A percentile compares a stretch with the other conserved stretches of the same genome.
phyloP scores from a whole-genome alignment of 2,329 filamentous ascomycete species.

The Pestalotiopsis sp. region DNA sequence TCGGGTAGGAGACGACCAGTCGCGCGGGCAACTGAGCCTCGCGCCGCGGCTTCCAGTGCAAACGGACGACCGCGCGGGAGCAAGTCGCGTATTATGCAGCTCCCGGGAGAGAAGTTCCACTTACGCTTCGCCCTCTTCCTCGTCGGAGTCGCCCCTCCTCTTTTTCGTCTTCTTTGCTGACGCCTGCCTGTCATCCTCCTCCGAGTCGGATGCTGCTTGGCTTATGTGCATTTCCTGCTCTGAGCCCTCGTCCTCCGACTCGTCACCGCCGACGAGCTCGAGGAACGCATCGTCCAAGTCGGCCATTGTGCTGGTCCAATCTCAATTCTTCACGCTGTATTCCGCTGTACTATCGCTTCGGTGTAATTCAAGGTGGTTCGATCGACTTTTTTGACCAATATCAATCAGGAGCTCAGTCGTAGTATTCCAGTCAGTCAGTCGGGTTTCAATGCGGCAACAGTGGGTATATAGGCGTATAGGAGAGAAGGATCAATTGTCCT shows the following conservation, averaged over 20 bases:
- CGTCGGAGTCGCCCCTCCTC: constrained; percentile 62
- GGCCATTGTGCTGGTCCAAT: constrained; percentile 62
- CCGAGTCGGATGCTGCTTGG: constrained; percentile 58
- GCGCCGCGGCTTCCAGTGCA: not conserved
- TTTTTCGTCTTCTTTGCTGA: constrained; percentile 50
- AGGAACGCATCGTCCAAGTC: constrained; percentile 93
- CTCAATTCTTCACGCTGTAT: not conserved
- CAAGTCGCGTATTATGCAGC: constrained; percentile 9
- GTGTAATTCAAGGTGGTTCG: not conserved
- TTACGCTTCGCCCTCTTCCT: constrained; percentile 84
- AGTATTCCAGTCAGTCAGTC: no score
- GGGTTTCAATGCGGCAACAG: no score
- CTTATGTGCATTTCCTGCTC: constrained; percentile 54
- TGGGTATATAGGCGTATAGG: no score
- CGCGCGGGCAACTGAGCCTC: not conserved
- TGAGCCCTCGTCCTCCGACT: constrained; percentile 60
- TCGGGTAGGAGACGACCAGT: not conserved
- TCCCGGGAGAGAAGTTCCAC: constrained; percentile 36
- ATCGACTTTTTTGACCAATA: not conserved
- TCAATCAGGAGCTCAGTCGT: not conserved
- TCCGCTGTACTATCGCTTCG: not conserved
- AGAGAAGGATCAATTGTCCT: no score
- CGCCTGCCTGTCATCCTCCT: constrained; percentile 40
- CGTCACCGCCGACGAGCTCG: constrained; percentile 82
- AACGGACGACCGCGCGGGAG: not conserved